These are phyloP conservation scores for Globisporangium nagaii DNA, from an alignment of 352 stramenopile genomes.

Conservation along the genomic window DNA sequence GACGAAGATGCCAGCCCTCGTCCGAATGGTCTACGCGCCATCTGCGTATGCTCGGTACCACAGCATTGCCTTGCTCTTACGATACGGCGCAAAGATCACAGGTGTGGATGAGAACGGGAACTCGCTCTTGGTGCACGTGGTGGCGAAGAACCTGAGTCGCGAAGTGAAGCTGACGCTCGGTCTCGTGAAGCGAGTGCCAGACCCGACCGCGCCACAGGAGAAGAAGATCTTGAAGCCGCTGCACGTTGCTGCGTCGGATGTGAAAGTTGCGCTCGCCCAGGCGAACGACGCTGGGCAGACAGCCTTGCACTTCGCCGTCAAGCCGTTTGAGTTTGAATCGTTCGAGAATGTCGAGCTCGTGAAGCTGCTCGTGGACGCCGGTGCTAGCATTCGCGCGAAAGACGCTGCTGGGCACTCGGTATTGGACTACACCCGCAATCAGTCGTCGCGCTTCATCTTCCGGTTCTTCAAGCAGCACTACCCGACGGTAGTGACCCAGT, in stretches of 20 bases:
- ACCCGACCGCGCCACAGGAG: constrained; percentile 23
- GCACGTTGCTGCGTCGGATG: constrained; percentile 33
- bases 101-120: constrained; percentile 45
- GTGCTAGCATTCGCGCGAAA: constrained; percentile 25
- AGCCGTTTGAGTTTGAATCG: constrained; percentile 49
- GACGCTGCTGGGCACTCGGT: constrained; percentile 34
- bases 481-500: constrained; percentile 18
- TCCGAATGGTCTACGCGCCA: constrained; percentile 37
- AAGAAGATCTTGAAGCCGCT: constrained; percentile 31
- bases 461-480: constrained; percentile 36
- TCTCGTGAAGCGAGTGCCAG: constrained; percentile 30
- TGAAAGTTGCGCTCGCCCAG: constrained; percentile 36
- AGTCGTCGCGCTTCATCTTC: constrained; percentile 55
- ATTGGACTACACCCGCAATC: constrained; percentile 49
- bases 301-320: constrained; percentile 53
- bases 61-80: constrained; percentile 42
- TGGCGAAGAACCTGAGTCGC: constrained; percentile 34
- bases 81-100: constrained; percentile 51
- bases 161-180: constrained; percentile 46
- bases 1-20: constrained; percentile 30
- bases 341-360: constrained; percentile 60
- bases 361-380: constrained; percentile 35
- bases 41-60: constrained; percentile 25
- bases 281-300: constrained; percentile 41
- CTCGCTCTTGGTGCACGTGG: constrained; percentile 57